phyloP scores from a whole-genome alignment of 352 stramenopile genomes.

The Phytophthora citricola region DNA sequence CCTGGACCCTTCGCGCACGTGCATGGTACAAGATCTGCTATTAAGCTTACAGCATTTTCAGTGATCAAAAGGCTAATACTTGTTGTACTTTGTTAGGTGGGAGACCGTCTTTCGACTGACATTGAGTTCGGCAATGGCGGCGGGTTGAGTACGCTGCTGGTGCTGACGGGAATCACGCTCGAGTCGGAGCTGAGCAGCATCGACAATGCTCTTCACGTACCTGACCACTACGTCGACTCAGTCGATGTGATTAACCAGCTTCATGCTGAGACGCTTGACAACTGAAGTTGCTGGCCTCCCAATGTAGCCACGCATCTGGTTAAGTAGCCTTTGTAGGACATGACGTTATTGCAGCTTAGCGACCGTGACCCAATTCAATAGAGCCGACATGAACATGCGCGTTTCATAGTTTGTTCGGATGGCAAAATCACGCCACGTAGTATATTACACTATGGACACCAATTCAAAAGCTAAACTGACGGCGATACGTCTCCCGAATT shows the following conservation, averaged over 20 bases:
- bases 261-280: constrained; percentile 51
- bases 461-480: constrained; percentile 27
- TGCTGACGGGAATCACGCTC: constrained; percentile 76
- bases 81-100: constrained; percentile 51
- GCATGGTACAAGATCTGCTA: constrained; percentile 60
- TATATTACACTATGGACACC: constrained; percentile 41
- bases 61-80: neutral
- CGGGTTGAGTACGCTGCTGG: constrained; percentile 75
- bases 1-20: constrained; percentile 72
- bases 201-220: constrained; percentile 56
- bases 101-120: constrained; percentile 82
- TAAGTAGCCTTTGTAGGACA: constrained; percentile 1
- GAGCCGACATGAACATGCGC: no score
- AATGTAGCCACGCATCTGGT: neutral
- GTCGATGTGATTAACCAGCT: constrained; percentile 80
- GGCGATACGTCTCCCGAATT: constrained; percentile 28
- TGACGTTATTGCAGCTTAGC: neutral
- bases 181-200: constrained; percentile 65
- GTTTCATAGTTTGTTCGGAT: constrained; percentile 1
- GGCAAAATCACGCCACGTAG: constrained; percentile 9
- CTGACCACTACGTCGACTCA: constrained; percentile 74
- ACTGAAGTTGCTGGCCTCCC: constrained; percentile 18
- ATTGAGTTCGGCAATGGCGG: constrained; percentile 85
- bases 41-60: neutral
- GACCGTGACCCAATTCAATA: constrained; percentile 5